These are phyloP conservation scores for Solanum hybrid DNA, from an alignment of 305 asterid species.

Conservation along the genomic window DNA sequence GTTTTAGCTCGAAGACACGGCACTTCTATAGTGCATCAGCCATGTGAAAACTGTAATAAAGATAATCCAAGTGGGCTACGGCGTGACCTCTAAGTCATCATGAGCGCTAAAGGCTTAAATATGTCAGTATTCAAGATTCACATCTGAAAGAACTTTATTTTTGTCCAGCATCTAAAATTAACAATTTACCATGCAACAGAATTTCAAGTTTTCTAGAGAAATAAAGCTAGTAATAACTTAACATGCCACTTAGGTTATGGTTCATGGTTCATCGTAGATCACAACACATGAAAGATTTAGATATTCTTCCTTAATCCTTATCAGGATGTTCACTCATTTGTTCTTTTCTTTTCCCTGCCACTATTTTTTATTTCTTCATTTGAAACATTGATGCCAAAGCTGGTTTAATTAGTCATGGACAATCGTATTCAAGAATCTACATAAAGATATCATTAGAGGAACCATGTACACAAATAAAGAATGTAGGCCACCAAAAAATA, in stretches of 20 bases:
- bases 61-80: background rate
- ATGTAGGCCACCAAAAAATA: background rate
- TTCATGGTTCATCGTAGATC: background rate
- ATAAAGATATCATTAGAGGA: background rate
- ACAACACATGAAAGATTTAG: background rate
- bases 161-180: background rate
- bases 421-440: background rate
- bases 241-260: background rate
- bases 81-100: background rate
- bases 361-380: background rate
- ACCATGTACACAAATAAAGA: background rate
- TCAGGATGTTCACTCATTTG: background rate
- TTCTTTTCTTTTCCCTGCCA: background rate
- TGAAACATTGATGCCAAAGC: background rate
- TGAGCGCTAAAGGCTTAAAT: background rate
- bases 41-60: background rate
- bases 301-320: background rate
- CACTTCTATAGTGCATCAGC: background rate
- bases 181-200: background rate
- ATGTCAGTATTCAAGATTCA: background rate
- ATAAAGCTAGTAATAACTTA: background rate
- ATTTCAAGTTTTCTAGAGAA: background rate
- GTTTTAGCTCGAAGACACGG: background rate
- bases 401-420: background rate
- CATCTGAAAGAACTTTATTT: background rate